Evolutionary conservation across 352 stramenopile species (phyloP).

Genomic region (Pythium monospermum): DNA sequence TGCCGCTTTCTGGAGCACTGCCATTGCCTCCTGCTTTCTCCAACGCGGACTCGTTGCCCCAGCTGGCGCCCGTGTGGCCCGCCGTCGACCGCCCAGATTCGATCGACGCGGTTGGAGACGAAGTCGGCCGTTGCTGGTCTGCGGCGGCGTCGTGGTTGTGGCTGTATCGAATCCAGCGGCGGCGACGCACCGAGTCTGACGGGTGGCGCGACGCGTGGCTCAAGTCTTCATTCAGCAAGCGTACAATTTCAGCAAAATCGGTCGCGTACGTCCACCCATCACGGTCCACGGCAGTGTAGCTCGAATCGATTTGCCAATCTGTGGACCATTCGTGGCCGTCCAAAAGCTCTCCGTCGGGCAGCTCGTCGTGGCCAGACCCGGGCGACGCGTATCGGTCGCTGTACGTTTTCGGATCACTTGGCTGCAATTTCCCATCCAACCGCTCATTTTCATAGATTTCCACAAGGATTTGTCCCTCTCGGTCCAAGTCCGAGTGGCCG

Average conservation of each 20-base stretch:
- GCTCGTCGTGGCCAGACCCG: constrained; percentile 53
- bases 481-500: constrained; percentile 49
- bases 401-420: constrained; percentile 67
- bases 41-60: constrained; percentile 33
- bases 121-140: constrained; percentile 31
- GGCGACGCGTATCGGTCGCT: constrained; percentile 54
- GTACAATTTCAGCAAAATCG: constrained; percentile 77
- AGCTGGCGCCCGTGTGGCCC: constrained; percentile 47
- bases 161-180: constrained; percentile 74
- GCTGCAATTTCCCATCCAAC: constrained; percentile 64
- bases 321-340: constrained; percentile 73
- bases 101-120: constrained; percentile 47
- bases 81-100: constrained; percentile 32
- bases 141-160: too few relatives aligned
- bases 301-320: constrained; percentile 81
- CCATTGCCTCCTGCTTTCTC: constrained; percentile 20
- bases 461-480: constrained; percentile 62
- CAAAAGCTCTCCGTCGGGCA: constrained; percentile 59
- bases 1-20: constrained; percentile 26
- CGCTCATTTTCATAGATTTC: constrained; percentile 87
- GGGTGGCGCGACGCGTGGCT: constrained; percentile 81
- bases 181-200: constrained; percentile 66
- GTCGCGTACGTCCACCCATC: constrained; percentile 82
- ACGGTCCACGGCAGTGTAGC: constrained; percentile 74
- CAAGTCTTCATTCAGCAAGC: constrained; percentile 69